Conservation (phyloP, 495 filamentous ascomycete species). For the Tuber magnatum region DNA sequence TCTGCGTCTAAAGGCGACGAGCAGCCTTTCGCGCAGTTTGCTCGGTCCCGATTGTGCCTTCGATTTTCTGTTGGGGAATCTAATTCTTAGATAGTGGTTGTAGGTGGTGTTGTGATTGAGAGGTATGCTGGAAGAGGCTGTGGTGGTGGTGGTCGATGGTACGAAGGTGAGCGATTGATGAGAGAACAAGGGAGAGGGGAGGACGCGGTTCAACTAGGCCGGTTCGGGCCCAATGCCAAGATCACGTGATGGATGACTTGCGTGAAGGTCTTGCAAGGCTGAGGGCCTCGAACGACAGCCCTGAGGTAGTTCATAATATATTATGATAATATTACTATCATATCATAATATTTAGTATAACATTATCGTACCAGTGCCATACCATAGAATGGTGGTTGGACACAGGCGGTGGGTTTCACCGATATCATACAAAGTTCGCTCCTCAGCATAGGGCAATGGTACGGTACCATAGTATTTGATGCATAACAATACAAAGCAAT, state of each 20-base stretch:
- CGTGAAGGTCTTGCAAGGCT: not conserved
- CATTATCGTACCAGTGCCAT: not conserved
- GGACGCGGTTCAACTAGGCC: slow-evolving; percentile 3
- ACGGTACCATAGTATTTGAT: not conserved
- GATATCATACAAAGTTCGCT: not conserved
- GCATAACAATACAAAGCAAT: not conserved
- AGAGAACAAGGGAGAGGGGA: slow-evolving; percentile 5
- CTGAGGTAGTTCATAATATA: not conserved
- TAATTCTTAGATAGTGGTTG: not conserved
- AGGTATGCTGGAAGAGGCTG: not conserved
- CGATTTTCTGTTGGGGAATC: not conserved
- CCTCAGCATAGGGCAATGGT: not conserved
- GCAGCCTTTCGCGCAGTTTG: not conserved
- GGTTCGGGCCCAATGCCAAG: not conserved
- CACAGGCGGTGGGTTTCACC: not conserved
- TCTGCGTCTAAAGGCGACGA: not conserved
- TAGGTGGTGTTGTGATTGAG: not conserved
- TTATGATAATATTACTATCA: too few relatives aligned
- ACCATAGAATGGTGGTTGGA: not conserved
- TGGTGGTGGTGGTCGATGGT: not conserved
- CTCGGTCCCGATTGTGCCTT: not conserved
- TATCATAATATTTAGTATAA: too few relatives aligned
- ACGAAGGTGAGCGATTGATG: not conserved
- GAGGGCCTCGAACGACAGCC: not conserved
- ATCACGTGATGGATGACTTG: slow-evolving; percentile 2